A percentile compares a stretch with the other conserved stretches of the same genome.
Evolutionary conservation across 768 basidiomycete species (phyloP).

Genomic region (Serendipita sp.): DNA sequence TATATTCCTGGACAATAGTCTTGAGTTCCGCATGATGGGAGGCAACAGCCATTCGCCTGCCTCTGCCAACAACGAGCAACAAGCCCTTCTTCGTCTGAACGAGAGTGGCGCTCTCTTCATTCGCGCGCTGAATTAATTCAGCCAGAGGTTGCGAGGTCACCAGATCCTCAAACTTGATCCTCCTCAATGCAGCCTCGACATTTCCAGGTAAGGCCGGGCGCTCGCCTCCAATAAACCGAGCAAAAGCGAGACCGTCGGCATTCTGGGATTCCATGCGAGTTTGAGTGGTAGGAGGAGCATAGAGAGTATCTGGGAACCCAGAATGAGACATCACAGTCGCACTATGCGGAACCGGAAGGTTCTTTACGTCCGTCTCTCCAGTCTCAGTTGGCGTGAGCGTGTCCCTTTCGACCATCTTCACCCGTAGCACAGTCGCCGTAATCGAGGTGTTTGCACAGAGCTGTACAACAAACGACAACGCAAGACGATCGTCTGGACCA

Average conservation of each 20-base stretch:
- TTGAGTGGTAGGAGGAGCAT: conserved; percentile 46
- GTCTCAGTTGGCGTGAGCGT: conserved; percentile 12
- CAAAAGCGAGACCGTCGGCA: conserved; percentile 68
- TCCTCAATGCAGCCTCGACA: conserved; percentile 11
- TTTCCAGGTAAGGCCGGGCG: background rate
- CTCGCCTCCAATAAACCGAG: conserved; percentile 30
- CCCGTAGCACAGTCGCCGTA: conserved; percentile 56
- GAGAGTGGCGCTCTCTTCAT: background rate
- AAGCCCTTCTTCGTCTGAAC: conserved; percentile 23
- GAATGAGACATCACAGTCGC: conserved; percentile 13
- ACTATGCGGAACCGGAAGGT: conserved; percentile 12
- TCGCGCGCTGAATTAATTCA: conserved; percentile 9
- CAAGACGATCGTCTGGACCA: conserved; percentile 81
- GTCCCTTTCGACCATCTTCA: conserved; percentile 26
- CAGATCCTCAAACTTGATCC: conserved; percentile 19
- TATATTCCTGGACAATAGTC: conserved; percentile 40
- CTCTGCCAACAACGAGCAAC: conserved; percentile 56
- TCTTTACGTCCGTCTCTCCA: conserved; percentile 17
- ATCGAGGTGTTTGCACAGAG: conserved; percentile 53
- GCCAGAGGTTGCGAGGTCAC: conserved; percentile 16
- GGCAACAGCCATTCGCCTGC: conserved; percentile 53
- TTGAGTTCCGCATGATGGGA: conserved; percentile 58
- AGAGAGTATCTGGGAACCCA: conserved; percentile 50
- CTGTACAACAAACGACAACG: conserved; percentile 70
- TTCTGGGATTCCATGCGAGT: conserved; percentile 61